phyloP scores from a whole-genome alignment of 1,284 basidiomycete genomes.

The Microbotryum violaceum region DNA sequence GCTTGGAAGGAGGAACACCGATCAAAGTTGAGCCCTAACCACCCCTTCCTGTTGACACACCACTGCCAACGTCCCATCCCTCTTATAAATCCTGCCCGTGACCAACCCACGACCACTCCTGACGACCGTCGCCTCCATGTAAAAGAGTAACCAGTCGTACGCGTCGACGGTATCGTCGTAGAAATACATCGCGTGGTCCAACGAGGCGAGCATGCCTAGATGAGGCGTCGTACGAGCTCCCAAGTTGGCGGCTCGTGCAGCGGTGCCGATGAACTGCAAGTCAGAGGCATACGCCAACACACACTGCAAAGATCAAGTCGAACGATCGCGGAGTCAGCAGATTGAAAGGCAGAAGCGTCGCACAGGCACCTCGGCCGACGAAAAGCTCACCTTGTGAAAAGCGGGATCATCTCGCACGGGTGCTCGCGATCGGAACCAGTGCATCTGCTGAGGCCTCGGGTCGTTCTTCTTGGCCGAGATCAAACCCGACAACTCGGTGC shows the following conservation, averaged over 20 bases:
- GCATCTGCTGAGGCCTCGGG: slow-evolving; percentile 48
- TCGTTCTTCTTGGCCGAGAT: slow-evolving; percentile 31
- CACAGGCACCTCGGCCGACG: neutral
- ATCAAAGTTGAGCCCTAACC: too few relatives aligned
- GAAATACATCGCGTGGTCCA: slow-evolving; percentile 68
- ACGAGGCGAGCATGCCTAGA: slow-evolving; percentile 60
- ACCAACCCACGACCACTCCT: slow-evolving; percentile 23
- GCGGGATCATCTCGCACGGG: slow-evolving; percentile 58
- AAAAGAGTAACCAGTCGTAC: slow-evolving; percentile 27
- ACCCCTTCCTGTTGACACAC: too few relatives aligned
- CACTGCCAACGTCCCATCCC: slow-evolving; percentile 17
- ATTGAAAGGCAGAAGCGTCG: neutral
- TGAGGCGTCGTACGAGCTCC: slow-evolving; percentile 41
- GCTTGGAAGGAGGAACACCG: too few relatives aligned
- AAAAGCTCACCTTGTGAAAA: slow-evolving; percentile 62
- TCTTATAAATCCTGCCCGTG: slow-evolving; percentile 26
- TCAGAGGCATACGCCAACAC: slow-evolving; percentile 82
- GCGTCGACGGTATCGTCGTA: slow-evolving; percentile 25
- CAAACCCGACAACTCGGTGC: slow-evolving; percentile 48
- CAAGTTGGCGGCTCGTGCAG: slow-evolving; percentile 58
- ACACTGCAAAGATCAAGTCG: slow-evolving; percentile 50
- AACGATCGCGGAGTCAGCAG: neutral
- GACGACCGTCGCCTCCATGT: slow-evolving; percentile 22
- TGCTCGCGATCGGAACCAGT: slow-evolving; percentile 65
- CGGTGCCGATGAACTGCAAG: slow-evolving; percentile 60